Conservation (phyloP, 169 alveolate genomes). For the Neospora caninum region DNA sequence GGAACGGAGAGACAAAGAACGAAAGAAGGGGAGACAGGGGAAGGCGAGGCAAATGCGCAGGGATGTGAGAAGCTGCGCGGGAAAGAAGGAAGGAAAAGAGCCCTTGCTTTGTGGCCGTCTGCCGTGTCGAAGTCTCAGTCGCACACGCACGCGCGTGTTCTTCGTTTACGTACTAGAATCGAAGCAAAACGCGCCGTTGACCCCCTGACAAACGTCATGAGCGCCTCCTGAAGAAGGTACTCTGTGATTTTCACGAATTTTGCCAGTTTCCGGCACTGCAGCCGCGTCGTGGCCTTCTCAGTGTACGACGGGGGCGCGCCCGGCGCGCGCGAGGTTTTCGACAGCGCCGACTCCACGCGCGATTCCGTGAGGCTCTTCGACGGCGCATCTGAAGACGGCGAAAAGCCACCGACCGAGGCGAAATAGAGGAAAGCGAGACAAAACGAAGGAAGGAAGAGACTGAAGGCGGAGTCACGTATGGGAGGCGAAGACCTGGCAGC, state of each 20-base stretch:
- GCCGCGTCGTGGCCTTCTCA: conserved; percentile 92
- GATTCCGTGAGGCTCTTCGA: neutral
- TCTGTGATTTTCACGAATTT: conserved; percentile 89
- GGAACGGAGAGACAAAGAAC: too few relatives aligned
- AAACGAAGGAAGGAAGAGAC: too few relatives aligned
- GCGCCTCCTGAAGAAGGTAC: conserved; percentile 86
- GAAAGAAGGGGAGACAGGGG: too few relatives aligned
- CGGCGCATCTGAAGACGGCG: neutral
- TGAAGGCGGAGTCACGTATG: too few relatives aligned
- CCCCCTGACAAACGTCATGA: conserved; percentile 76
- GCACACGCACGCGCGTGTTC: neutral
- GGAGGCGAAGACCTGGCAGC: too few relatives aligned
- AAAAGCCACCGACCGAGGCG: too few relatives aligned
- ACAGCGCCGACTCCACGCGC: neutral
- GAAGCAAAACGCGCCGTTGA: conserved; percentile 68
- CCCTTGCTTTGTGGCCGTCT: too few relatives aligned
- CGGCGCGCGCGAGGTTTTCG: neutral
- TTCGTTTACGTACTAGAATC: neutral
- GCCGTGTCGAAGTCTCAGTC: too few relatives aligned
- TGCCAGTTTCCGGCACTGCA: conserved; percentile 89
- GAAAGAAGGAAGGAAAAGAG: too few relatives aligned
- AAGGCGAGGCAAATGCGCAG: too few relatives aligned
- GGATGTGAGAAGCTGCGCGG: too few relatives aligned
- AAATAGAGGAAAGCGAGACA: too few relatives aligned
- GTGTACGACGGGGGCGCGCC: conserved; percentile 75